A percentile compares a stretch with the other conserved stretches of the same genome.
These are phyloP conservation scores for Cryptococcus sp. DNA, from an alignment of 1,284 basidiomycete species.

Conservation along the genomic window DNA sequence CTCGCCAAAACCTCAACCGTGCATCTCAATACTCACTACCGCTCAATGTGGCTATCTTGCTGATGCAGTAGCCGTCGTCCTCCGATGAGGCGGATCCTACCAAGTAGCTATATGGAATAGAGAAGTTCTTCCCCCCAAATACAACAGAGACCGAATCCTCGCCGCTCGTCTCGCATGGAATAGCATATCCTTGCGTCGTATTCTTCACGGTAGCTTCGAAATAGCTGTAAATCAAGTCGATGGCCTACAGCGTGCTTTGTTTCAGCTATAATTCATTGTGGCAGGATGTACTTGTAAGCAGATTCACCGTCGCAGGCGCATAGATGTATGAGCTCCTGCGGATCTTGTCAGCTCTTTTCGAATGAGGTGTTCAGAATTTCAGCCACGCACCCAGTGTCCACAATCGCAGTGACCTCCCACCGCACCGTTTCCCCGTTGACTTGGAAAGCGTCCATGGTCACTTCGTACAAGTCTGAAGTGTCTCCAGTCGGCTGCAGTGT, in stretches of 20 bases:
- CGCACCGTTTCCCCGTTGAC: neutral
- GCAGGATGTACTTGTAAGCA: neutral
- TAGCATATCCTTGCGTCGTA: constrained; percentile 8
- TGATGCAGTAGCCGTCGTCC: constrained; percentile 8
- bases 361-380: neutral
- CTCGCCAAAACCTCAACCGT: neutral
- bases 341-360: neutral
- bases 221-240: constrained; percentile 3
- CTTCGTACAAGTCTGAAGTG: constrained; percentile 9
- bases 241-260: neutral
- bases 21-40: neutral
- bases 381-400: constrained; percentile 11
- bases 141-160: neutral
- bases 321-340: constrained; percentile 12
- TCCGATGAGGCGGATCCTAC: neutral
- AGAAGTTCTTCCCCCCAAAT: constrained; percentile 10
- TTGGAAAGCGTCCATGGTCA: constrained; percentile 5
- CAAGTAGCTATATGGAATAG: constrained; percentile 9
- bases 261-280: no score
- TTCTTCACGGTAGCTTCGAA: constrained; percentile 1
- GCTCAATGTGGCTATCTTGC: constrained; percentile 9
- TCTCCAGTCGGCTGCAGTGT: constrained; percentile 5
- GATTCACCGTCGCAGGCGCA: constrained; percentile 8
- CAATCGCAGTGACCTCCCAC: neutral
- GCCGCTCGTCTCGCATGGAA: constrained; percentile 5